Evolutionary conservation across 345 rosid genomes (phyloP).

Genomic region (Bruguiera gymnorhiza): DNA sequence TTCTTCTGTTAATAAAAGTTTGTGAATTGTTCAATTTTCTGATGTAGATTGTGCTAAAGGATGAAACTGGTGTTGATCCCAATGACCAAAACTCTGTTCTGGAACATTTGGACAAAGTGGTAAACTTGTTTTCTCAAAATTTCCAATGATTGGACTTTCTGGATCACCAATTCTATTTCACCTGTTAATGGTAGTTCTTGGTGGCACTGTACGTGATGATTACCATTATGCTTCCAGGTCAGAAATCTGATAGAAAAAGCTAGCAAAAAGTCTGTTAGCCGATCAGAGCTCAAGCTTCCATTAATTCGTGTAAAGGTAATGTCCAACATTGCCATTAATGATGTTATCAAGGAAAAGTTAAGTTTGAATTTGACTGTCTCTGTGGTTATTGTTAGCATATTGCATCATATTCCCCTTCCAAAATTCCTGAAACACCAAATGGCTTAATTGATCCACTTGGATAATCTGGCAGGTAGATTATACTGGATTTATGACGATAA

Average conservation of each 20-base stretch:
- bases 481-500: conserved; percentile 98
- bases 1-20: conserved; percentile 17
- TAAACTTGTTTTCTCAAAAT: conserved; percentile 28
- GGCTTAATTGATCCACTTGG: conserved; percentile 14
- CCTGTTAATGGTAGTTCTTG: not conserved
- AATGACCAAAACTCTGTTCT: conserved; percentile 92
- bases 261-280: conserved; percentile 47
- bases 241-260: conserved; percentile 75
- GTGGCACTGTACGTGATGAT: conserved; percentile 12
- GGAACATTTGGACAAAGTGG: conserved; percentile 92
- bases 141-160: conserved; percentile 17
- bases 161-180: conserved; percentile 4
- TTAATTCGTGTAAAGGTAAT: conserved; percentile 83
- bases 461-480: conserved; percentile 76
- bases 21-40: conserved; percentile 27
- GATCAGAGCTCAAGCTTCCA: conserved; percentile 76
- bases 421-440: not conserved
- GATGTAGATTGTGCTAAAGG: conserved; percentile 80
- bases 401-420: not conserved
- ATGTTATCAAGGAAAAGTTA: not conserved
- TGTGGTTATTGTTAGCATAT: not conserved
- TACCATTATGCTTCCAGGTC: conserved; percentile 47
- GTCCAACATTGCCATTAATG: conserved; percentile 1
- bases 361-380: conserved; percentile 7
- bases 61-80: conserved; percentile 77